Base-by-base conservation (phyloP, 2,329 filamentous ascomycete genomes). In the Fusarium transvaalense region DNA sequence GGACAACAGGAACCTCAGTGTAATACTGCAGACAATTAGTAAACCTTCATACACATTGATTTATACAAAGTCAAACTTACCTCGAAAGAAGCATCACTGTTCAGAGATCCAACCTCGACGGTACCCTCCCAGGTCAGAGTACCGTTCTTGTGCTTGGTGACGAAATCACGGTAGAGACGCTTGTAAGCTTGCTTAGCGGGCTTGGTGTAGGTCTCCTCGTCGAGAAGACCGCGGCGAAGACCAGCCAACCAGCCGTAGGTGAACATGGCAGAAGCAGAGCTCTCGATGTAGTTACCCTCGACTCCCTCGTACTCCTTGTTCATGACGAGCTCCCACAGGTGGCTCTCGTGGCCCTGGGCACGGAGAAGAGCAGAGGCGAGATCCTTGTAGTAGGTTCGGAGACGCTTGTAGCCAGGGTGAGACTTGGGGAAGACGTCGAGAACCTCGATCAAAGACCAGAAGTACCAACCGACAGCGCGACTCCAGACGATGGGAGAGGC, bases 251-350 rank as follows among this genome's bases (percentile, higher is more conserved):
- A 75, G 1, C 84, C 82, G 56, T 85, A 87, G 1, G 82, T 79
- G 68, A 88, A 89, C 83, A 89, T 86, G 5, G 85, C 86, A 3
- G 84, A 84, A 10, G 82, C 87, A 32, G 85, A 87, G 34, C 84
- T 85, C 77, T 90, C 86, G 47, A 89, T 84, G 74, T 86, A 90
- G 75, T 90, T 89, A 4, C 85, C 86, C 45, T 81, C 66, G 38
- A 75, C 69, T 2, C 80, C 82, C 1, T 82, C 80, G 56, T 84
- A 83, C 27, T 80, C 75, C 58, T 82, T 79, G 68, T 82, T 82
- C 82, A 89, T 85, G 42, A 89, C 78, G 52, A 88, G 76, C 83
- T 85, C 89, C 86, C 87, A 89, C 9, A 84, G 86, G 0, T 85
- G 84, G 3, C 66, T 68, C 13, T 69, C 68, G 56, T 85, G 83